These are phyloP conservation scores for Rhipidocladum racemiflorum DNA, from an alignment of 176 grass and related monocot genomes.

Conservation along the genomic window DNA sequence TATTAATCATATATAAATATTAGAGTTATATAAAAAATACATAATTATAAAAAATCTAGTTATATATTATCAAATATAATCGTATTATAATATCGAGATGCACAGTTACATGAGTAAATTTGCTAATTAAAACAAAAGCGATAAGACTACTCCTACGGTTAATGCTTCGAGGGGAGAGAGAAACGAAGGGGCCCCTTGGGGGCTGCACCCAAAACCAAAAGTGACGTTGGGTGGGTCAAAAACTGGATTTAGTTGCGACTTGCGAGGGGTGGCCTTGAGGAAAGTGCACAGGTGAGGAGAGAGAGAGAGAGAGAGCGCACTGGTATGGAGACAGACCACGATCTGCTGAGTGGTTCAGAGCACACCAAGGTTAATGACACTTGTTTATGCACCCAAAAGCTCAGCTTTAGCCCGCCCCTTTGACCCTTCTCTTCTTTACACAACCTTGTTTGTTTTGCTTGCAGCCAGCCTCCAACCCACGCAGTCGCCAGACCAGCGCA, in stretches of 20 bases:
- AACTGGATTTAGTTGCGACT: background rate
- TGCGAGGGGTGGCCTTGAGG: background rate
- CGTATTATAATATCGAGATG: no score
- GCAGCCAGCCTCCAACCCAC: background rate
- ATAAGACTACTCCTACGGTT: no score
- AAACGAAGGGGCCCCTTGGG: background rate
- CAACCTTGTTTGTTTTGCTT: slow-evolving; percentile 26
- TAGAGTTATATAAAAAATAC: no score
- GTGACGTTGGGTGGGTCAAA: slow-evolving; percentile 28
- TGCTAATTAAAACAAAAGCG: no score
- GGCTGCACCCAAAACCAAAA: background rate
- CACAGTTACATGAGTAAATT: no score
- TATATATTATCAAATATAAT: no score
- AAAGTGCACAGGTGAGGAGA: slow-evolving; percentile 10
- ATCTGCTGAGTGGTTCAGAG: background rate
- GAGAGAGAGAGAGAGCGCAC: background rate
- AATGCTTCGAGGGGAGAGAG: no score
- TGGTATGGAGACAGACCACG: background rate
- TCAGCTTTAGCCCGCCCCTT: slow-evolving; percentile 19
- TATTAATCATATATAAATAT: no score
- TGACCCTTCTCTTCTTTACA: slow-evolving; percentile 66
- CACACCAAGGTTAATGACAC: background rate
- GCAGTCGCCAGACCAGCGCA: background rate
- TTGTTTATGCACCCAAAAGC: slow-evolving; percentile 17
- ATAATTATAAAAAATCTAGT: no score